Evolutionary conservation across 805 yeast species (phyloP).

Genomic region (Schwanniomyces vanrijiae): DNA sequence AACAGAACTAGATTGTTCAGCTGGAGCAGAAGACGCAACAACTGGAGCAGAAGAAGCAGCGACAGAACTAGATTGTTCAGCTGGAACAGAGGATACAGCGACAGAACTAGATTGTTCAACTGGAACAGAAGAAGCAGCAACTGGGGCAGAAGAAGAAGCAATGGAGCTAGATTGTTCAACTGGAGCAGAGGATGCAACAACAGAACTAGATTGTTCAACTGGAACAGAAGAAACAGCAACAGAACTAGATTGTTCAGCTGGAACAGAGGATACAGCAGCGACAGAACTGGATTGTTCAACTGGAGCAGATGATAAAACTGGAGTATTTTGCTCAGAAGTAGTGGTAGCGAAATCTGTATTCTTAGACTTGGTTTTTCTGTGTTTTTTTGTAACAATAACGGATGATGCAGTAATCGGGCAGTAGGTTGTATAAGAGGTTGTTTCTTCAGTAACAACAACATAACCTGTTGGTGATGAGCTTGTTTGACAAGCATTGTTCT

Average conservation of each 20-base stretch:
- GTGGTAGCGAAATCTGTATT: too few species aligned
- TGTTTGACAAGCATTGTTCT: conserved; percentile 19
- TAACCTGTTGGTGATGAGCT: conserved; percentile 21
- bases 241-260: neutral
- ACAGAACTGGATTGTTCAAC: neutral
- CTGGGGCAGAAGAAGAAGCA: too few species aligned
- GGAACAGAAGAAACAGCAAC: too few species aligned
- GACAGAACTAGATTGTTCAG: neutral
- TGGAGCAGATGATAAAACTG: too few species aligned
- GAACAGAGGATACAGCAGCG: too few species aligned
- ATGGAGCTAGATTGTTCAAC: neutral
- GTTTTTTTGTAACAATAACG: too few species aligned
- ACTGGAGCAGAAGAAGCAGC: neutral
- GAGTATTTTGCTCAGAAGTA: too few species aligned
- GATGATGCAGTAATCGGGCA: conserved; percentile 18
- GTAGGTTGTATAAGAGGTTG: conserved; percentile 24
- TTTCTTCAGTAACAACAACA: conserved; percentile 14
- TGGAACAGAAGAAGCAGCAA: too few species aligned
- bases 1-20: too few species aligned
- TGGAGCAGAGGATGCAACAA: neutral
- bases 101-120: neutral
- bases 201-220: neutral
- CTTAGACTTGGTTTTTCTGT: neutral
- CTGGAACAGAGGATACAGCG: neutral
- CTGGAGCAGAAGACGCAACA: too few species aligned